phyloP scores from a whole-genome alignment of 2,329 filamentous ascomycete species.

The Alternaria ethzedia region DNA sequence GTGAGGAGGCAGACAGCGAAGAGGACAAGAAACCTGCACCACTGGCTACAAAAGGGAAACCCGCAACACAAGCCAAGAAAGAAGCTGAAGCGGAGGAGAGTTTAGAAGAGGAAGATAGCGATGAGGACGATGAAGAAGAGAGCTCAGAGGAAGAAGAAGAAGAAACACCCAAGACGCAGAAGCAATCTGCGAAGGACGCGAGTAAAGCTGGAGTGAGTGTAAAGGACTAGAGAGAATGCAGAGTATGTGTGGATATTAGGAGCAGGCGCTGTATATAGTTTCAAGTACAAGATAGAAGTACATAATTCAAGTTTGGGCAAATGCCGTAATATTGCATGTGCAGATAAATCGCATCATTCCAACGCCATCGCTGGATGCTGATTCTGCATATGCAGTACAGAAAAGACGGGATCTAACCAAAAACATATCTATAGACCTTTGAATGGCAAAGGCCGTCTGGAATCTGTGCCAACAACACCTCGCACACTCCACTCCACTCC shows the following conservation, averaged over 20 bases:
- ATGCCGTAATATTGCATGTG: not conserved
- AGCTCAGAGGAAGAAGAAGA: constrained; percentile 14
- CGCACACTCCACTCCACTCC: not conserved
- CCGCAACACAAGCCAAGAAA: not conserved
- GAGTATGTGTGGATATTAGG: not conserved
- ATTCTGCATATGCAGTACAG: not conserved
- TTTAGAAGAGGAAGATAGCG: constrained; percentile 14
- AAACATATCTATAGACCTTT: not conserved
- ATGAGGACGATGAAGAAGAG: constrained; percentile 7
- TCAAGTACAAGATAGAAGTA: not conserved
- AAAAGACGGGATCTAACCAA: not conserved
- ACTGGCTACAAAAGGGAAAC: not conserved
- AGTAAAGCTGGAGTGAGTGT: constrained; percentile 46
- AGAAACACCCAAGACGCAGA: constrained; percentile 24
- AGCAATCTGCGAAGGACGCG: constrained; percentile 33
- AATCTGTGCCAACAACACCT: not conserved
- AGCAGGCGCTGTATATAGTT: not conserved
- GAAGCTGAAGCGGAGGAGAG: constrained; percentile 12
- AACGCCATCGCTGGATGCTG: not conserved
- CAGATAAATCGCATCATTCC: not conserved
- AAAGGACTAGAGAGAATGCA: constrained; percentile 34
- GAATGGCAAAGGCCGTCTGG: not conserved
- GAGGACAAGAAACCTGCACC: constrained; percentile 19
- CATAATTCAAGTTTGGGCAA: not conserved
- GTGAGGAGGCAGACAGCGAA: constrained; percentile 12